Conservation (phyloP, 2,329 filamentous ascomycete genomes). For the Epichloe hybrida region DNA sequence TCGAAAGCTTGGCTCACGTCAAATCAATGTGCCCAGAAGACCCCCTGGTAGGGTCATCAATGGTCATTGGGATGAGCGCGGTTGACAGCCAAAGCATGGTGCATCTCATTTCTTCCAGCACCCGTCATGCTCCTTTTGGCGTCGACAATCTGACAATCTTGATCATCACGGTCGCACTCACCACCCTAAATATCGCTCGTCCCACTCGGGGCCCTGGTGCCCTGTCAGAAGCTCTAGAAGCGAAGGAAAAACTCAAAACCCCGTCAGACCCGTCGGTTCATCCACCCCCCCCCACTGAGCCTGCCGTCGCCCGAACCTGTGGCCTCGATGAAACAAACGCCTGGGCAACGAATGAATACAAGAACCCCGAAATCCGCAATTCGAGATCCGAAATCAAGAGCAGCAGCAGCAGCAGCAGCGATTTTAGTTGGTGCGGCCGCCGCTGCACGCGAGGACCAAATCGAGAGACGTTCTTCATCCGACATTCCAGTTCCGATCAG, state of each 20-base stretch:
- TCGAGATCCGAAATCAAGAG: not conserved
- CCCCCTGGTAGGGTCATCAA: not conserved
- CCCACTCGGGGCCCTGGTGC: constrained; percentile 2
- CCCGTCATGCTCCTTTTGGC: constrained; percentile 2
- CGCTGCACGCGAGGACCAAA: not conserved
- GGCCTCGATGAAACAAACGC: not conserved
- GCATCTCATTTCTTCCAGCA: constrained; percentile 1
- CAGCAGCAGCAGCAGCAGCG: not conserved
- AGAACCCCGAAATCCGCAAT: not conserved
- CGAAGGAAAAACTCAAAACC: not conserved
- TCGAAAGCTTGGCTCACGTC: not conserved
- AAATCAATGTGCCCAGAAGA: not conserved
- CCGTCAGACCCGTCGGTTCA: not conserved
- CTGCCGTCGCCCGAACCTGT: not conserved
- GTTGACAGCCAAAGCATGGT: not conserved
- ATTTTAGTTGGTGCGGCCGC: not conserved
- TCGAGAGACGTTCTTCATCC: constrained; percentile 1
- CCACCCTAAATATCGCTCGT: not conserved
- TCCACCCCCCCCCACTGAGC: not conserved
- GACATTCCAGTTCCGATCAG: constrained; percentile 1
- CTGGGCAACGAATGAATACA: not conserved
- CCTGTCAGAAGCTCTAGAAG: constrained; percentile 6
- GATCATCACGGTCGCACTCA: constrained; percentile 1
- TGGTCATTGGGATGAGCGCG: not conserved
- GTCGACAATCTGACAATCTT: constrained; percentile 6